Evolutionary conservation across 2,329 filamentous ascomycete genomes (phyloP), one percentile per base, ranked within the genome.

Genomic region (Exophiala spinifera): DNA sequence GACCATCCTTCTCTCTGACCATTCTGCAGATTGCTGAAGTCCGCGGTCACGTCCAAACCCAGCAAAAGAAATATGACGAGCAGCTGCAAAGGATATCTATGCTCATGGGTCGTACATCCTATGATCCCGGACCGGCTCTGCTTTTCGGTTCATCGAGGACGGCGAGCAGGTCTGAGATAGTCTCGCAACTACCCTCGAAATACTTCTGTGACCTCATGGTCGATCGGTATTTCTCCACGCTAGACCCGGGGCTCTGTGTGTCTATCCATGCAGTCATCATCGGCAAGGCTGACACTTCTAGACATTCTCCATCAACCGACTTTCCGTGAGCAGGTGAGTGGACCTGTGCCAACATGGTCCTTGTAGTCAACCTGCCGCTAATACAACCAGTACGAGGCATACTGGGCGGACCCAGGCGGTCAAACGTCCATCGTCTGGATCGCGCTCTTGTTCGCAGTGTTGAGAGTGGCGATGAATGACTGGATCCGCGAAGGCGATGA

Each of bases 61-160:
- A 96, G 71, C 95, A 94, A 69, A 91, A 94, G 66, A 89, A 96
- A 61, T 79, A 92, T 55, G 89, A 95, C 67, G 85, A 85, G 55
- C 90, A 91, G 63, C 84, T 89, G 62, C 84, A 88, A 64, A 86
- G 83, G 63, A 84, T 95, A 48, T 81, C 85, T 67, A 82, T 37
- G 89, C 87, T 64, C 69, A 73, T 43, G 70, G 73, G 36, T 75
- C 77, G 39, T 31, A 10, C 28, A 10, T 10, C 28, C 11, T 6
- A 31, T 6, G 82, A 84, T 55, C 70, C 74, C 8, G 87, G 87
- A 1, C 88, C 87, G 1, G 85, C 87, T 0, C 86, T 96, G 60
- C 75, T 96, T 10, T 86, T 95, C 57, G 88, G 88, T 47, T 84
- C 85, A 1, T 78, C 79, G 61, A 78, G 85, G 49, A 80, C 84